phyloP scores from a whole-genome alignment of 257 asterid species.

The Phtheirospermum japonicum region DNA sequence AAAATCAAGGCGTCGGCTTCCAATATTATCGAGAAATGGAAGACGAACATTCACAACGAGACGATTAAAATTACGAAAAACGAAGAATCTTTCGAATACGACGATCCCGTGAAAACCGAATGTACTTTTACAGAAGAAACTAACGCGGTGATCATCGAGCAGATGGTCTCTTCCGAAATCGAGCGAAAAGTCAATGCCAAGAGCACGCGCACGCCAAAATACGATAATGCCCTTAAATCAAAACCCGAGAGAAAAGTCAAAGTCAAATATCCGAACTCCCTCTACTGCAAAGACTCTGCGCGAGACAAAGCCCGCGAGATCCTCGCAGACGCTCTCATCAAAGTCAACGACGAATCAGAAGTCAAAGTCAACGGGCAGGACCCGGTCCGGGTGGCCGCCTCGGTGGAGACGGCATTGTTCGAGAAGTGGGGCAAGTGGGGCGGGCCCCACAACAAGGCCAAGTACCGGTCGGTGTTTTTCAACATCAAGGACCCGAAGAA shows the following conservation, averaged over 20 bases:
- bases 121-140: constrained; percentile 31
- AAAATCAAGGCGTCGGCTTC: constrained; percentile 75
- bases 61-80: constrained; percentile 51
- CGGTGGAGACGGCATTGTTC: constrained; percentile 49
- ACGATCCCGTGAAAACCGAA: constrained; percentile 50
- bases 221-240: constrained; percentile 33
- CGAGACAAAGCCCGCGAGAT: constrained; percentile 58
- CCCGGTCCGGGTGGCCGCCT: constrained; percentile 64
- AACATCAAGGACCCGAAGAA: constrained; percentile 53
- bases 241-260: constrained; percentile 46
- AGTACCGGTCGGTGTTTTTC: constrained; percentile 56
- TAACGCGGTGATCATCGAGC: constrained; percentile 41
- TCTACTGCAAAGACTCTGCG: constrained; percentile 52
- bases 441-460: constrained; percentile 40
- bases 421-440: constrained; percentile 60
- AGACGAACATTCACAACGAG: constrained; percentile 64
- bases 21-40: constrained; percentile 83
- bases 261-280: constrained; percentile 39
- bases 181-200: constrained; percentile 44
- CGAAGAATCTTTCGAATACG: constrained; percentile 36
- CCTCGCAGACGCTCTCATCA: constrained; percentile 51
- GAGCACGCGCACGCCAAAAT: constrained; percentile 7
- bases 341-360: constrained; percentile 41
- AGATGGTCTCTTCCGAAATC: constrained; percentile 29
- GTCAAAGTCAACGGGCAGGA: constrained; percentile 52